Conservation (phyloP, 2,329 filamentous ascomycete genomes). For the Scleromitrula shiraiana region DNA sequence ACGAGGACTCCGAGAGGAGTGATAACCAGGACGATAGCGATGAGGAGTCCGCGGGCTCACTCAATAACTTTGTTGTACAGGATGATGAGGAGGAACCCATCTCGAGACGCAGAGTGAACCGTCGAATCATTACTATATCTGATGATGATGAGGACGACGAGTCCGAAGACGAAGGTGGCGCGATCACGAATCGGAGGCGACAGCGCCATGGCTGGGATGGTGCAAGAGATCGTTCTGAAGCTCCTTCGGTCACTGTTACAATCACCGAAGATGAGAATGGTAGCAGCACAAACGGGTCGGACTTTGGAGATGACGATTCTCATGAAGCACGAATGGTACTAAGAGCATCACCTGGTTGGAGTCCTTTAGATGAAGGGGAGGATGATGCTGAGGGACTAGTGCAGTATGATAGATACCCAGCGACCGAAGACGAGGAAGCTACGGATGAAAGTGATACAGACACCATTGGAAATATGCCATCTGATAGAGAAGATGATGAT, state of each 20-base stretch:
- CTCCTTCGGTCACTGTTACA: conserved; percentile 17
- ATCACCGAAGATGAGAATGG: conserved; percentile 15
- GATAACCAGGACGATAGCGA: conserved; percentile 12
- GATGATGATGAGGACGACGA: conserved; percentile 19
- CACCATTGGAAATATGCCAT: conserved; percentile 21
- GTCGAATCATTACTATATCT: conserved; percentile 18
- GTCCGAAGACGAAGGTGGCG: conserved; percentile 27
- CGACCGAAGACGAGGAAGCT: conserved; percentile 17
- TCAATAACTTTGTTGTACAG: conserved; percentile 25
- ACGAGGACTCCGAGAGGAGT: conserved; percentile 6
- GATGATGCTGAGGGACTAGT: conserved; percentile 17
- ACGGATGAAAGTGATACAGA: conserved; percentile 24
- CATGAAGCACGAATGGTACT: conserved; percentile 15
- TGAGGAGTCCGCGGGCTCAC: conserved; percentile 24
- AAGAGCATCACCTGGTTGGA: conserved; percentile 25
- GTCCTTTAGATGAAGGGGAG: conserved; percentile 28
- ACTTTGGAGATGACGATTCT: conserved; percentile 21
- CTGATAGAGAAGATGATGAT: conserved; percentile 23
- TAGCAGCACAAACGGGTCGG: conserved; percentile 21
- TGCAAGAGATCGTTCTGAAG: conserved; percentile 8
- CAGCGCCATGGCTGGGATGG: conserved; percentile 9
- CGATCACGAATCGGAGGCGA: conserved; percentile 21
- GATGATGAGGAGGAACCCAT: conserved; percentile 20
- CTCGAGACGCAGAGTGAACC: background rate
- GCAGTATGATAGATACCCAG: conserved; percentile 12